These are phyloP conservation scores for Massarina eburnea DNA, from an alignment of 2,329 filamentous ascomycete genomes.

Conservation along the genomic window DNA sequence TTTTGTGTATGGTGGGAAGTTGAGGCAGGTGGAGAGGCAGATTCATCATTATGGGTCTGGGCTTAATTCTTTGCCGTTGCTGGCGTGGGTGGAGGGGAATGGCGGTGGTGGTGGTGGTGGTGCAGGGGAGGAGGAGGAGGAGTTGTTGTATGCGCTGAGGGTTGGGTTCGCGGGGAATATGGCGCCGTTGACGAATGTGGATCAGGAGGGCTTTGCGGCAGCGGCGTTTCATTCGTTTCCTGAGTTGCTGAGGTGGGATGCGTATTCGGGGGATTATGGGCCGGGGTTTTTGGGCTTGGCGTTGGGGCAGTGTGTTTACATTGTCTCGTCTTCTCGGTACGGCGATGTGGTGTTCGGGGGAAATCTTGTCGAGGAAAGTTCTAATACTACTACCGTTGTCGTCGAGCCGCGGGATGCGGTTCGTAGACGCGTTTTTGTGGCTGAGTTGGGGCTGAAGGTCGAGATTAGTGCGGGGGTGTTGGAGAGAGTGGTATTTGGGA, in stretches of 20 bases:
- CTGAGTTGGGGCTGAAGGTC: conserved; percentile 45
- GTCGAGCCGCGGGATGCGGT: conserved; percentile 52
- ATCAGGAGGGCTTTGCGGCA: conserved; percentile 56
- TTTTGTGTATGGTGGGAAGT: conserved; percentile 52
- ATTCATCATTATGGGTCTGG: conserved; percentile 64
- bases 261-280: conserved; percentile 61
- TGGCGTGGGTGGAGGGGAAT: conserved; percentile 53
- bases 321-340: conserved; percentile 47
- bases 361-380: conserved; percentile 29
- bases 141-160: conserved; percentile 55
- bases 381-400: conserved; percentile 21
- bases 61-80: conserved; percentile 59
- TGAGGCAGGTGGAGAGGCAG: conserved; percentile 49
- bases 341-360: conserved; percentile 56
- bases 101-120: no score
- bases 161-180: conserved; percentile 58
- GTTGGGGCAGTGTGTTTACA: conserved; percentile 54
- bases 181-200: conserved; percentile 59
- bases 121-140: no score
- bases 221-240: conserved; percentile 62
- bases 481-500: conserved; percentile 14
- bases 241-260: conserved; percentile 59
- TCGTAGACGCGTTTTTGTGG: conserved; percentile 53
- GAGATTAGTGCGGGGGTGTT: conserved; percentile 26
- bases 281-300: conserved; percentile 56